Percentiles rank a stretch among this genome's conserved stretches.
These are phyloP conservation scores for Chloris gayana DNA, from an alignment of 176 grass and related monocot genomes.

Conservation along the genomic window DNA sequence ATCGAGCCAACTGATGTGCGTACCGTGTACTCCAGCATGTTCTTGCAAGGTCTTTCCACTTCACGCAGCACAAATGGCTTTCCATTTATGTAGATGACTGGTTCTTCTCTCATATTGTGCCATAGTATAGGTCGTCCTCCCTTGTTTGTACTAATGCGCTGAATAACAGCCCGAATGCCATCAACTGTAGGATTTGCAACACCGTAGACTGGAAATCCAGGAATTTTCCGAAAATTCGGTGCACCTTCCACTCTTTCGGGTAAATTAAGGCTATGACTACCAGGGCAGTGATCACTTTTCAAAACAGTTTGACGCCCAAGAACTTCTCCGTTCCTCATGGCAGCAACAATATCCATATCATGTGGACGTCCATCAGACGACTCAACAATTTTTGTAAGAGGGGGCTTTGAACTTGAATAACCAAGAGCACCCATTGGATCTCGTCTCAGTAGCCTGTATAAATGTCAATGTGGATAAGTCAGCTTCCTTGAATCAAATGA, in stretches of 20 bases:
- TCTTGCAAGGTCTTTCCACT: slow-evolving; percentile 96
- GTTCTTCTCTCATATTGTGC: slow-evolving; percentile 99
- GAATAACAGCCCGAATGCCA: slow-evolving; percentile 86
- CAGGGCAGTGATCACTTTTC: slow-evolving; percentile 97
- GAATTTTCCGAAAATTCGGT: slow-evolving; percentile 95
- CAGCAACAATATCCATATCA: slow-evolving; percentile 83
- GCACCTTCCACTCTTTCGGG: slow-evolving; percentile 94
- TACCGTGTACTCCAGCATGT: slow-evolving; percentile 99
- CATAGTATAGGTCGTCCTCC: slow-evolving; percentile 83
- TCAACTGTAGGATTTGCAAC: slow-evolving; percentile 96
- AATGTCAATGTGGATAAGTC: slow-evolving; percentile 32
- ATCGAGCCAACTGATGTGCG: slow-evolving; percentile 31
- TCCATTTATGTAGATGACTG: slow-evolving; percentile 97
- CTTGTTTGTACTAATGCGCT: slow-evolving; percentile 76
- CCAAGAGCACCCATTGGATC: slow-evolving; percentile 98
- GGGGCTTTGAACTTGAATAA: slow-evolving; percentile 81
- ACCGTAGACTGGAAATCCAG: slow-evolving; percentile 93
- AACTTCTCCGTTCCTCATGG: slow-evolving; percentile 95
- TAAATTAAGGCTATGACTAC: slow-evolving; percentile 86
- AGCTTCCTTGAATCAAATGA: slow-evolving; percentile 18
- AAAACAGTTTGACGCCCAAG: slow-evolving; percentile 94
- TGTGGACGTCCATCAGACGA: slow-evolving; percentile 63
- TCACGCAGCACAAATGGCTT: slow-evolving; percentile 98
- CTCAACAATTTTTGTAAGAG: slow-evolving; percentile 64
- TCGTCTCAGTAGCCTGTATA: slow-evolving; percentile 80